Percentiles rank a stretch among this genome's conserved stretches.
These are phyloP conservation scores for Henningerozyma blattae DNA, from an alignment of 805 yeast genomes.

Conservation along the genomic window DNA sequence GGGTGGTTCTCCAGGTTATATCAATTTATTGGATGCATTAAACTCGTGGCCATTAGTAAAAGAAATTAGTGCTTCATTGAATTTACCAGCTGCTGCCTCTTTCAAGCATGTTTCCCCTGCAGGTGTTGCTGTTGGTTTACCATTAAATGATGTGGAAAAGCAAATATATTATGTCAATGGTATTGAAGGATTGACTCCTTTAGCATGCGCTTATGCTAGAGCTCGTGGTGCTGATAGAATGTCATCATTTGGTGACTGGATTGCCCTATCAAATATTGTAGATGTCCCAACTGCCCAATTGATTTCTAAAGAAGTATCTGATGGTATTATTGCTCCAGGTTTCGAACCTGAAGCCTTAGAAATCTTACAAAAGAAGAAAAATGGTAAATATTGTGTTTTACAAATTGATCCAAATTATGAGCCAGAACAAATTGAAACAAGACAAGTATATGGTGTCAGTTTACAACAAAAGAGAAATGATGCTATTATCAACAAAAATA, in stretches of 20 bases:
- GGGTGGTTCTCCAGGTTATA: constrained; percentile 94
- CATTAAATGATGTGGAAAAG: constrained; percentile 82
- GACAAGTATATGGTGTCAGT: constrained; percentile 93
- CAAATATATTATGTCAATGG: constrained; percentile 90
- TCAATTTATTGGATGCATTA: constrained; percentile 89
- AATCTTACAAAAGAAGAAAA: constrained; percentile 82
- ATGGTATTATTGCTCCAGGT: constrained; percentile 98
- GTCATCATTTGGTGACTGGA: constrained; percentile 98
- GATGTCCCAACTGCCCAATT: constrained; percentile 94
- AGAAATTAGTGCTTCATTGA: constrained; percentile 87
- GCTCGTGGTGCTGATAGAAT: constrained; percentile 99
- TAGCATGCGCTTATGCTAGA: constrained; percentile 97
- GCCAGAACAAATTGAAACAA: constrained; percentile 71
- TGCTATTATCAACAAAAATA: constrained; percentile 81
- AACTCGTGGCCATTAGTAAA: constrained; percentile 98
- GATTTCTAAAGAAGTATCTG: constrained; percentile 94
- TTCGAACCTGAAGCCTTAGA: constrained; percentile 85
- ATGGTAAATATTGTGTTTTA: constrained; percentile 91
- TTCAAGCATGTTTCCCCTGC: constrained; percentile 99
- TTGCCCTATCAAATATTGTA: constrained; percentile 92
- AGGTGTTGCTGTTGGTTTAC: constrained; percentile 96
- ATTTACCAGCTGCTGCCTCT: constrained; percentile 97
- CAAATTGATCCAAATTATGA: constrained; percentile 91
- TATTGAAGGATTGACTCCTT: constrained; percentile 88
- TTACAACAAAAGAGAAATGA: constrained; percentile 96